Evolutionary conservation across 2,329 filamentous ascomycete genomes (phyloP).

Genomic region (Penicillium corylophilum): DNA sequence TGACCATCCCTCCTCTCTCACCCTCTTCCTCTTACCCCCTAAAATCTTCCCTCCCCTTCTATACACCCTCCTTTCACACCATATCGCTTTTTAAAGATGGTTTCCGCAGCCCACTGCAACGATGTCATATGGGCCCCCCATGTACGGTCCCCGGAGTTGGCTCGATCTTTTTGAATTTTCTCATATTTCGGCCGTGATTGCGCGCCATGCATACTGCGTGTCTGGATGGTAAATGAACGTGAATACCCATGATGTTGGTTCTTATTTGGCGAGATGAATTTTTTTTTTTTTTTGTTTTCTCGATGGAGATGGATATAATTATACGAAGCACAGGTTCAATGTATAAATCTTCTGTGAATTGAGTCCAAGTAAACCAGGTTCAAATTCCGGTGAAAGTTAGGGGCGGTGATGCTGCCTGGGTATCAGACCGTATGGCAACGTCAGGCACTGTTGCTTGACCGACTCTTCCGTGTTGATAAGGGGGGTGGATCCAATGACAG

Average conservation of each 20-base stretch:
- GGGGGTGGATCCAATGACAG: background rate
- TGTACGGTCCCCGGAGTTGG: constrained; percentile 22
- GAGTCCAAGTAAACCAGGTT: background rate
- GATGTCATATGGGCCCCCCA: constrained; percentile 14
- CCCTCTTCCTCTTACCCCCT: background rate
- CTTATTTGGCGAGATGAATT: constrained; percentile 13
- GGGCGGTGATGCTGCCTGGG: constrained; percentile 18
- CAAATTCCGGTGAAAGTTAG: background rate
- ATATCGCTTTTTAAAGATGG: constrained; percentile 20
- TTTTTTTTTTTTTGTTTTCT: constrained; percentile 17
- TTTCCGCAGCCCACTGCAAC: constrained; percentile 4
- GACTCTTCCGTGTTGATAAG: constrained; percentile 1
- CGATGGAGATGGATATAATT: background rate
- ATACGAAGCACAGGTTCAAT: background rate
- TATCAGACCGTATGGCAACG: background rate
- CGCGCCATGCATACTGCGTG: constrained; percentile 19
- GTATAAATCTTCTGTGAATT: background rate
- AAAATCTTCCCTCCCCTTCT: constrained; percentile 6
- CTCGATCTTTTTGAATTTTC: constrained; percentile 6
- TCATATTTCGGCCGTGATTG: constrained; percentile 17
- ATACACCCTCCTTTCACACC: constrained; percentile 5
- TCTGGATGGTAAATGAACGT: constrained; percentile 23
- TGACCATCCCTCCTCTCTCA: constrained; percentile 15
- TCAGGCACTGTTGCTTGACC: constrained; percentile 7
- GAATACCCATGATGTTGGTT: constrained; percentile 34